Evolutionary conservation across 805 yeast genomes (phyloP).

Genomic region (Limtongia smithiae): DNA sequence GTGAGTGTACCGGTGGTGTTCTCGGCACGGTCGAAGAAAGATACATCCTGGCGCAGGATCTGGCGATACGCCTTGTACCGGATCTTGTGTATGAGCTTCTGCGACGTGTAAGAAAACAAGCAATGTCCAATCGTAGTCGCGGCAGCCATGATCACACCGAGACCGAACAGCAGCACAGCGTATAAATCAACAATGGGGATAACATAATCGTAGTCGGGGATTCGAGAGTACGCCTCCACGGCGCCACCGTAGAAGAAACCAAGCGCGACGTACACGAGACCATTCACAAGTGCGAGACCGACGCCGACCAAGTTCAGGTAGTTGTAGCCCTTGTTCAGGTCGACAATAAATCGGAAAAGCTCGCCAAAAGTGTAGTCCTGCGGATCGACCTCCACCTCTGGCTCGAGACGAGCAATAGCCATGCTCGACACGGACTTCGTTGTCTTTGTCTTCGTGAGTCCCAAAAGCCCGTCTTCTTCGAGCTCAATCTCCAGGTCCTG

Average conservation of each 20-base stretch:
- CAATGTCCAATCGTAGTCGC: slow-evolving; percentile 6
- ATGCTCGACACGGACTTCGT: slow-evolving; percentile 6
- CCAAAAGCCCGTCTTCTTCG: neutral
- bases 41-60: slow-evolving; percentile 39
- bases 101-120: slow-evolving; percentile 31
- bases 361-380: slow-evolving; percentile 1
- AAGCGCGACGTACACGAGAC: slow-evolving; percentile 17
- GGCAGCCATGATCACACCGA: slow-evolving; percentile 7
- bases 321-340: neutral
- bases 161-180: slow-evolving; percentile 21
- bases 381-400: neutral
- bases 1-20: slow-evolving; percentile 42
- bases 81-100: slow-evolving; percentile 37
- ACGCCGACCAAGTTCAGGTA: neutral
- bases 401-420: neutral
- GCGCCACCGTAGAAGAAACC: slow-evolving; percentile 23
- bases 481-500: neutral
- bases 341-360: neutral
- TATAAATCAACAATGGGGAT: slow-evolving; percentile 6
- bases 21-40: slow-evolving; percentile 38
- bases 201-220: slow-evolving; percentile 19
- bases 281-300: slow-evolving; percentile 3
- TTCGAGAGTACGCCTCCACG: slow-evolving; percentile 14
- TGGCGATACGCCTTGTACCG: slow-evolving; percentile 37
- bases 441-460: slow-evolving; percentile 6